Base-by-base conservation (phyloP, 768 basidiomycete species). In the Tephrocybe sp. region DNA sequence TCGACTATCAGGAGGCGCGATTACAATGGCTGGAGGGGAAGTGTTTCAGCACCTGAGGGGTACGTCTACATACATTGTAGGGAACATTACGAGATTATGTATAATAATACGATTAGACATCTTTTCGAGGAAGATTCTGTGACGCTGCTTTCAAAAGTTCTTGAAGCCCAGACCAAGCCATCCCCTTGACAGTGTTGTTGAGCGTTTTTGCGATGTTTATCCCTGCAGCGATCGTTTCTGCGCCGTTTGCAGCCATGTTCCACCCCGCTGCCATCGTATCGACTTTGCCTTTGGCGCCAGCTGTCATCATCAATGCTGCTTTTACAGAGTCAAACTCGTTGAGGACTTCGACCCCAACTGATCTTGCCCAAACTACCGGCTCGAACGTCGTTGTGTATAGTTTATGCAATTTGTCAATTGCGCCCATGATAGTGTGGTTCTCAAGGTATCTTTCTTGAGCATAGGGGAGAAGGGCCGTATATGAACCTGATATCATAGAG, bases 271-370 rank as follows among this genome's bases (percentile, higher is more conserved):
- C 32, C 45, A 23, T 55, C 37, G 25, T 51, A 15, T 52, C 23
- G 4, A 43, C 52, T 10, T 45, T 57, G 9, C 52, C 47, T 18
- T 63, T 61, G n/a, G 74, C 73, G 48, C 78, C 95, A 9, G 90
- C 95, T 12, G 78, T 73, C 63, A 85, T 78, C 90, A 98, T 93
- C 14, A 99, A 65, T 1, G 86, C 83, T 14, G 81, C 80, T 71
- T 98, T 98, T 54, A 98, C 58, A 0, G 82, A 73, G 51, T 88
- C 86, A 14, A 97, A 69, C 68, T 98, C 94, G 61, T 98, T 97
- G 38, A 98, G 59, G 10, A 97, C 84, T 61, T 98, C 96, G 17
- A 98, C 64, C 1, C 97, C 97, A 14, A 86, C 79, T 0, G 89
- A 88, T 47, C 96, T 82, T 2, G 84, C 85, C 90, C 90, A 93